These are phyloP conservation scores for Heritiera fomes DNA, from an alignment of 345 rosid species.

Conservation along the genomic window DNA sequence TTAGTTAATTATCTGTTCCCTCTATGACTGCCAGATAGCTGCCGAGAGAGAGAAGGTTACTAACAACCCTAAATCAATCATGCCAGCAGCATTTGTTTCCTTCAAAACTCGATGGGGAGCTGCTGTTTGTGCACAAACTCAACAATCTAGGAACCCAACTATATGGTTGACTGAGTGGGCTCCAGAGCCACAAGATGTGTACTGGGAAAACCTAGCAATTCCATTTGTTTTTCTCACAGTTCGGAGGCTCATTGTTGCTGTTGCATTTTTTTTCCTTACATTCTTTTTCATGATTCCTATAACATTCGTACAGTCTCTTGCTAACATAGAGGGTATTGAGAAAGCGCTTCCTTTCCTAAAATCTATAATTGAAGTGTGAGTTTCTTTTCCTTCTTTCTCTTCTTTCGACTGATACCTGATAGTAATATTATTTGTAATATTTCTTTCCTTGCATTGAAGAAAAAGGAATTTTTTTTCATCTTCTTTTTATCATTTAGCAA, in stretches of 20 bases:
- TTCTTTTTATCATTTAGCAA: background rate
- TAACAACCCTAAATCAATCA: constrained; percentile 49
- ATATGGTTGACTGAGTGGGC: constrained; percentile 96
- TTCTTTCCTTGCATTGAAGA: background rate
- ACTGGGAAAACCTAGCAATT: constrained; percentile 84
- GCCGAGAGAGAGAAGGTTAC: constrained; percentile 57
- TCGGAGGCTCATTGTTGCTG: constrained; percentile 63
- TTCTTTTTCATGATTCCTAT: constrained; percentile 98
- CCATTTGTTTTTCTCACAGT: constrained; percentile 83
- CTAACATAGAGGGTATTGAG: constrained; percentile 90
- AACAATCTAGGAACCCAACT: constrained; percentile 84
- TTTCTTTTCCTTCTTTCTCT: constrained; percentile 19
- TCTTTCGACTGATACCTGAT: background rate
- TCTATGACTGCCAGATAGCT: constrained; percentile 53
- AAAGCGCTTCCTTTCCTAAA: constrained; percentile 79
- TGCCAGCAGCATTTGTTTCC: constrained; percentile 87
- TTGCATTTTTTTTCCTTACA: constrained; percentile 84
- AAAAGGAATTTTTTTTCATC: background rate
- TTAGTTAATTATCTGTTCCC: background rate
- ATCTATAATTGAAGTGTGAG: constrained; percentile 78
- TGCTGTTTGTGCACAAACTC: constrained; percentile 92
- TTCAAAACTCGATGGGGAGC: constrained; percentile 93
- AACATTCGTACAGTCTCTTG: constrained; percentile 85
- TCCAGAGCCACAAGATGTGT: constrained; percentile 86
- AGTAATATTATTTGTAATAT: background rate